These are phyloP conservation scores for Alloascoidea hylecoeti DNA, from an alignment of 805 yeast genomes.

Conservation along the genomic window DNA sequence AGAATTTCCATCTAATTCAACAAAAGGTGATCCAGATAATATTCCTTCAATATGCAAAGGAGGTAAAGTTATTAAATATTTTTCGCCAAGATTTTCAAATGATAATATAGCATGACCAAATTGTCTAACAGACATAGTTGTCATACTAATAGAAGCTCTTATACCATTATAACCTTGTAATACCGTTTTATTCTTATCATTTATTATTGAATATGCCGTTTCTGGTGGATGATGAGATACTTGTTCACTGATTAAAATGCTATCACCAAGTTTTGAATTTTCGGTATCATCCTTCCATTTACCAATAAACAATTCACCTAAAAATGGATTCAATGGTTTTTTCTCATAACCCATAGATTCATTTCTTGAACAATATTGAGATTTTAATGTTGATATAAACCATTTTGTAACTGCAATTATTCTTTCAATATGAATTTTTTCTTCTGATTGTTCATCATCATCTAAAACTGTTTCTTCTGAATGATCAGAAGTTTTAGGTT, in stretches of 20 bases:
- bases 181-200: slow-evolving; percentile 51
- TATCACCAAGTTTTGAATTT: slow-evolving; percentile 53
- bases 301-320: slow-evolving; percentile 90
- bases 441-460: slow-evolving; percentile 14
- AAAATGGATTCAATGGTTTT: slow-evolving; percentile 92
- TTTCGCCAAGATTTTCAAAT: slow-evolving; percentile 46
- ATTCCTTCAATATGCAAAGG: slow-evolving; percentile 92
- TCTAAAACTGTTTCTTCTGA: no score
- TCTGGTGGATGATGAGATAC: slow-evolving; percentile 97
- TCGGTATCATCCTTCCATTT: slow-evolving; percentile 52
- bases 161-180: slow-evolving; percentile 87
- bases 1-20: slow-evolving; percentile 85
- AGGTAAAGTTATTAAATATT: slow-evolving; percentile 77
- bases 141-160: slow-evolving; percentile 67
- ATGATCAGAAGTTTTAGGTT: no score
- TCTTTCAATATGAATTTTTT: slow-evolving; percentile 36
- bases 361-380: slow-evolving; percentile 87
- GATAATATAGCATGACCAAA: slow-evolving; percentile 78
- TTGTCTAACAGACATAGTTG: slow-evolving; percentile 76
- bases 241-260: slow-evolving; percentile 75
- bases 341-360: slow-evolving; percentile 92
- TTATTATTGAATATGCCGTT: slow-evolving; percentile 76
- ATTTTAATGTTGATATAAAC: slow-evolving; percentile 83
- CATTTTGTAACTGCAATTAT: slow-evolving; percentile 75
- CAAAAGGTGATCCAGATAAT: slow-evolving; percentile 82